Conservation (phyloP, 495 filamentous ascomycete genomes). For the Annulohypoxylon nitens region DNA sequence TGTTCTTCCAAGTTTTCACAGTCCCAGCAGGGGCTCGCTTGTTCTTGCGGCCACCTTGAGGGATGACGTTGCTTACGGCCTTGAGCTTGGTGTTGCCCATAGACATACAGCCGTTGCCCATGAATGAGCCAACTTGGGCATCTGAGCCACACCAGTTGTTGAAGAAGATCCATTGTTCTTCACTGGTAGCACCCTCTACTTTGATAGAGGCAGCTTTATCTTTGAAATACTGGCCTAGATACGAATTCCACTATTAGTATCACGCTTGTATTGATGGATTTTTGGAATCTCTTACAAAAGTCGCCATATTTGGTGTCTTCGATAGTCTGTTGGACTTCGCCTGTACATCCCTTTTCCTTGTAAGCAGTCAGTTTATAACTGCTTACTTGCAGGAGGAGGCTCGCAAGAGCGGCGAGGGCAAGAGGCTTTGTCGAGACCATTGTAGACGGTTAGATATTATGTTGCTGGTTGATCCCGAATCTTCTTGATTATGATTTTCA, state of each 20-base stretch:
- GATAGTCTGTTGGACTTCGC: constrained; percentile 29
- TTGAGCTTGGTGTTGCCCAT: constrained; percentile 27
- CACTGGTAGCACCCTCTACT: constrained; percentile 16
- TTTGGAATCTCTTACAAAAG: constrained; percentile 4
- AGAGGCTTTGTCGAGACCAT: constrained; percentile 4
- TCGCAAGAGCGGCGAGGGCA: constrained; percentile 14
- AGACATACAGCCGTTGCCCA: constrained; percentile 22
- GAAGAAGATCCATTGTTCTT: constrained; percentile 29
- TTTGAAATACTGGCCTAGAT: constrained; percentile 19
- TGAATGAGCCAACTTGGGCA: constrained; percentile 12
- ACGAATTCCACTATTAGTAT: not conserved
- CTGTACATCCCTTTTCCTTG: constrained; percentile 24
- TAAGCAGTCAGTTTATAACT: constrained; percentile 31
- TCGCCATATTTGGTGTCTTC: constrained; percentile 24
- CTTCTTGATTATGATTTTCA: not conserved
- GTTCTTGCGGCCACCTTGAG: constrained; percentile 7
- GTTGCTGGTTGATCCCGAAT: not conserved
- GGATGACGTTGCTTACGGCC: constrained; percentile 21
- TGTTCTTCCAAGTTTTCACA: constrained; percentile 26
- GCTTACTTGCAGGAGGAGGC: constrained; percentile 25
- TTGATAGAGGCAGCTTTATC: constrained; percentile 22
- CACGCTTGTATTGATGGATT: no score
- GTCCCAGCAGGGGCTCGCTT: constrained; percentile 23
- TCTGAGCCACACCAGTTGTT: constrained; percentile 27
- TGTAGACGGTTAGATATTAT: not conserved